These are phyloP conservation scores for Irpex sp. DNA, from an alignment of 1,284 basidiomycete species.

Conservation along the genomic window DNA sequence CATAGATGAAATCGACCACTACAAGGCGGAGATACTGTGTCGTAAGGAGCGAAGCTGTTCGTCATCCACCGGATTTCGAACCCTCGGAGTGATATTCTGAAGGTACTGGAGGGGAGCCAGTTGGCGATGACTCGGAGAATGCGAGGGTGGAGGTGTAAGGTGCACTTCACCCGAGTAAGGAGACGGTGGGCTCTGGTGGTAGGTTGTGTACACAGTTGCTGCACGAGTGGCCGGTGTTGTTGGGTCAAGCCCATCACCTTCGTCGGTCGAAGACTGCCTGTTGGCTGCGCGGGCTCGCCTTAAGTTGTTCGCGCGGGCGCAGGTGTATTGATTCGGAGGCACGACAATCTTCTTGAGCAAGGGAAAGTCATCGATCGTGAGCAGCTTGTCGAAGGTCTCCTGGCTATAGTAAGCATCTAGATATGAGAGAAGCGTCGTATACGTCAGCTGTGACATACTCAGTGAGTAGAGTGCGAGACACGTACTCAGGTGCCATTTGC, in stretches of 20 bases:
- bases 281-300: slow-evolving; percentile 19
- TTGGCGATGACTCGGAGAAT: not conserved
- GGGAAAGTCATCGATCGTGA: slow-evolving; percentile 56
- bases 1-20: not conserved
- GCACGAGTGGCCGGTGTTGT: not conserved
- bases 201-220: not conserved
- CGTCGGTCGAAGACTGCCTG: slow-evolving; percentile 1
- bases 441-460: slow-evolving; percentile 1
- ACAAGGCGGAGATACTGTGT: slow-evolving; percentile 2
- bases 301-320: slow-evolving; percentile 55
- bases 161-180: not conserved
- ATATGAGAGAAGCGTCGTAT: slow-evolving; percentile 1
- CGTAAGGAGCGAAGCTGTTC: slow-evolving; percentile 21
- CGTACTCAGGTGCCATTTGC: slow-evolving; percentile 43
- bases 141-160: slow-evolving; percentile 6
- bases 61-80: slow-evolving; percentile 29
- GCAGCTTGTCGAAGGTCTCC: slow-evolving; percentile 48
- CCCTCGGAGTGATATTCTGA: slow-evolving; percentile 24
- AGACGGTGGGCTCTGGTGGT: not conserved
- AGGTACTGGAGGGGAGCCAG: slow-evolving; percentile 31
- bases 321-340: slow-evolving; percentile 58
- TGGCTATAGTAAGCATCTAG: slow-evolving; percentile 40
- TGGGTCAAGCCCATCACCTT: not conserved
- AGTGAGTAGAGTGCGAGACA: slow-evolving; percentile 7
- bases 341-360: slow-evolving; percentile 49